Conservation (phyloP, 441 rosid species). For the Francoa sonchifolia region DNA sequence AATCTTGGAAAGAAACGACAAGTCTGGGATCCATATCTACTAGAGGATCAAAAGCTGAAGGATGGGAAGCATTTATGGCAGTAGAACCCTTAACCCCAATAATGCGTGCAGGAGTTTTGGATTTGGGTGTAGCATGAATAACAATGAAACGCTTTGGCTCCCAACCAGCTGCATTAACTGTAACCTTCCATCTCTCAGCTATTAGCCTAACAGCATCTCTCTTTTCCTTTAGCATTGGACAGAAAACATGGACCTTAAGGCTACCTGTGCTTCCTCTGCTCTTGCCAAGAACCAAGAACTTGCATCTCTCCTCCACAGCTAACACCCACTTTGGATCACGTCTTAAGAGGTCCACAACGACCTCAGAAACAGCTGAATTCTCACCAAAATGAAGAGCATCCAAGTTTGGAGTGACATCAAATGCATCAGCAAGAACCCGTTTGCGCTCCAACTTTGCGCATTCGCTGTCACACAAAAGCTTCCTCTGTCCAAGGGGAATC, state of each 20-base stretch:
- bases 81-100: conserved; percentile 56
- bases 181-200: conserved; percentile 94
- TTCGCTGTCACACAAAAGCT: conserved; percentile 78
- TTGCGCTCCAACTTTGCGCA: conserved; percentile 91
- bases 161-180: conserved; percentile 71
- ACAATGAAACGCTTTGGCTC: conserved; percentile 93
- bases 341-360: conserved; percentile 65
- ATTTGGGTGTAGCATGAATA: conserved; percentile 62
- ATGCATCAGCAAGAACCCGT: conserved; percentile 86
- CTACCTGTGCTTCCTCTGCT: conserved; percentile 43
- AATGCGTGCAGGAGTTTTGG: conserved; percentile 70
- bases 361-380: conserved; percentile 51
- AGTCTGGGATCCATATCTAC: conserved; percentile 98
- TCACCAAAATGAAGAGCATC: conserved; percentile 95
- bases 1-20: conserved; percentile 78
- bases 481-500: conserved; percentile 83
- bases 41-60: conserved; percentile 57
- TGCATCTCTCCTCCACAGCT: conserved; percentile 91
- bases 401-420: conserved; percentile 67
- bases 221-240: conserved; percentile 93
- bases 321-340: conserved; percentile 94
- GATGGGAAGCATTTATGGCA: conserved; percentile 31
- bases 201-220: conserved; percentile 78
- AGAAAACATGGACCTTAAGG: conserved; percentile 82
- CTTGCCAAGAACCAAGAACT: conserved; percentile 81